phyloP scores from a whole-genome alignment of 768 basidiomycete species.

The Exsudoporus frostii region DNA sequence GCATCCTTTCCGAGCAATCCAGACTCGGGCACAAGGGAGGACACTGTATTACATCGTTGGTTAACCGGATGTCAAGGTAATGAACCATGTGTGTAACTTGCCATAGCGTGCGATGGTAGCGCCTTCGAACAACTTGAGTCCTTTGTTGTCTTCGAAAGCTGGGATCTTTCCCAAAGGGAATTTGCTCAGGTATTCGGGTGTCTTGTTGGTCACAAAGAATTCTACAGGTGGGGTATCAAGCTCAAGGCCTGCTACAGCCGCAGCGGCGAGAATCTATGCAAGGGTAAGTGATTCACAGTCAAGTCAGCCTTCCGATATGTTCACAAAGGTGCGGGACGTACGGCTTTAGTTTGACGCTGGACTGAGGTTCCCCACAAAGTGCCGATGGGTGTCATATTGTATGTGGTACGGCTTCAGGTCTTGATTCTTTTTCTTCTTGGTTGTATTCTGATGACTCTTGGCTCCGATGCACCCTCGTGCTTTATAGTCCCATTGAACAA shows the following conservation, averaged over 20 bases:
- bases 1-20: slow-evolving; percentile 24
- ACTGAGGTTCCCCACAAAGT: slow-evolving; percentile 22
- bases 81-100: not conserved
- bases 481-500: slow-evolving; percentile 9
- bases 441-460: not conserved
- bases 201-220: slow-evolving; percentile 22
- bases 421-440: not conserved
- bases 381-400: slow-evolving; percentile 25
- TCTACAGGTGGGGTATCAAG: slow-evolving; percentile 23
- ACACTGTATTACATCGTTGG: slow-evolving; percentile 11
- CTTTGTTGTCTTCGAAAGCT: slow-evolving; percentile 23
- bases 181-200: slow-evolving; percentile 28
- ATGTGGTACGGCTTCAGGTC: not conserved
- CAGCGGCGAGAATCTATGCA: slow-evolving; percentile 24
- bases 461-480: not conserved
- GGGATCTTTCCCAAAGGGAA: slow-evolving; percentile 31
- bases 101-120: slow-evolving; percentile 30
- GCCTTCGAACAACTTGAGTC: slow-evolving; percentile 27
- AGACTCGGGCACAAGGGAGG: slow-evolving; percentile 25
- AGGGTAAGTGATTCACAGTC: not conserved
- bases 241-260: slow-evolving; percentile 24
- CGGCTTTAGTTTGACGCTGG: slow-evolving; percentile 29
- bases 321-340: slow-evolving; percentile 10
- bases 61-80: not conserved
- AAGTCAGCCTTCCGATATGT: not conserved